Conservation (phyloP, 2,329 filamentous ascomycete genomes). For the Fonsecaea multimorphosa region DNA sequence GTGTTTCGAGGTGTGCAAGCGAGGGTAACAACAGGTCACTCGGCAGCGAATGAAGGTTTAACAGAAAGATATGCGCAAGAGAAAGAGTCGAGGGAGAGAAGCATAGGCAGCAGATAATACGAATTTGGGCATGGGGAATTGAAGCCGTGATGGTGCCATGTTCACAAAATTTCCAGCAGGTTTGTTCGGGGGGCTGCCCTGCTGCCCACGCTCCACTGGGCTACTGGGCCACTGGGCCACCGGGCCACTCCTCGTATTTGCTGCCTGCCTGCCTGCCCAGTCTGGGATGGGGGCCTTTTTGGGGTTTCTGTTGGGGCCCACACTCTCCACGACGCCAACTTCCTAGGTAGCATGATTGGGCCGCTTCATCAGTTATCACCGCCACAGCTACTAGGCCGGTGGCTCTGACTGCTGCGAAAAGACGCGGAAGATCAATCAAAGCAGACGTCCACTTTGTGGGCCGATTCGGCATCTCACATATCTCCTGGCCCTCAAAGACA, state of each 20-base stretch:
- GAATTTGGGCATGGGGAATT: background rate
- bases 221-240: no score
- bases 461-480: constrained; percentile 26
- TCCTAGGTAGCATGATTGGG: background rate
- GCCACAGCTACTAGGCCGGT: background rate
- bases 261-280: no score
- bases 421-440: constrained; percentile 3
- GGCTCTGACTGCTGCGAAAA: background rate
- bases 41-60: background rate
- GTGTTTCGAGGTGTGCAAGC: background rate
- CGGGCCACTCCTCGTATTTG: no score
- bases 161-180: constrained; percentile 3
- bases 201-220: background rate
- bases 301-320: background rate
- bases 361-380: constrained; percentile 2
- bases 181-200: background rate
- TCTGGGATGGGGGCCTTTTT: background rate
- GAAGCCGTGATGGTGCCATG: background rate
- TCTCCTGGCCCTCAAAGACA: background rate
- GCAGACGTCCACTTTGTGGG: constrained; percentile 18
- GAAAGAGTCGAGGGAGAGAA: background rate
- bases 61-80: background rate
- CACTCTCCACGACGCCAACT: background rate
- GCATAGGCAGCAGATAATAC: background rate
- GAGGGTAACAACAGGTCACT: constrained; percentile 1